phyloP scores from a whole-genome alignment of 306 rosid species.

The Quercus rubra region DNA sequence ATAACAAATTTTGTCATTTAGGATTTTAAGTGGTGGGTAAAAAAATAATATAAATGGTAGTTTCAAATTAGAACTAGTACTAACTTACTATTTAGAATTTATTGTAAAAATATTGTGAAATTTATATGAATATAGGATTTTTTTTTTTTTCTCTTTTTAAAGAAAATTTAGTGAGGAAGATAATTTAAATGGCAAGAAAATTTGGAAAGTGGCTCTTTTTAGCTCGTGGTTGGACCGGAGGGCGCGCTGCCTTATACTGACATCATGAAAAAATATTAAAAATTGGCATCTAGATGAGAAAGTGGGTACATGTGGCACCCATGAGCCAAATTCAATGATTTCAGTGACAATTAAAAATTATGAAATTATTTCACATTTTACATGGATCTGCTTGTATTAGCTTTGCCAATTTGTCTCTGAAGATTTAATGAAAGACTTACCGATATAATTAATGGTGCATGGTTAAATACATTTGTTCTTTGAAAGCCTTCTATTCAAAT shows the following conservation, averaged over 20 bases:
- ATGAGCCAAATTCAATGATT: not conserved
- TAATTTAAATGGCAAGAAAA: too few relatives aligned
- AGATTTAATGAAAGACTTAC: not conserved
- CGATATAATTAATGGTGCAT: too few relatives aligned
- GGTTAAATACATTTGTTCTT: not conserved
- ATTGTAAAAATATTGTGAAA: too few relatives aligned
- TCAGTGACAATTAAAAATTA: not conserved
- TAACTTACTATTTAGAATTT: too few relatives aligned
- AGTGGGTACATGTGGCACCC: not conserved
- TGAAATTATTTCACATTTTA: too few relatives aligned
- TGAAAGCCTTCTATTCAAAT: not conserved
- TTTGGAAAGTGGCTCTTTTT: not conserved
- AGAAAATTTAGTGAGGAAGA: too few relatives aligned
- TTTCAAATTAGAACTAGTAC: too few relatives aligned
- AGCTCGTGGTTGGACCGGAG: not conserved
- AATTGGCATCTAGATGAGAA: not conserved
- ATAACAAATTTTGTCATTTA: too few relatives aligned
- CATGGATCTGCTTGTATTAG: too few relatives aligned
- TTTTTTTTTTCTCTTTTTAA: too few relatives aligned
- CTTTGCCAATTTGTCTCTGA: not conserved
- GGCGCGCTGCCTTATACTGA: not conserved
- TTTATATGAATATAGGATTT: rapidly evolving
- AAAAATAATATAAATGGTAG: too few relatives aligned
- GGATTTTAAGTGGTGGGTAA: too few relatives aligned
- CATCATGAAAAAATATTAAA: not conserved